A percentile compares a stretch with the other conserved stretches of the same genome.
These are phyloP conservation scores for Suhomyces sp. DNA, from an alignment of 805 yeast genomes.

Conservation along the genomic window DNA sequence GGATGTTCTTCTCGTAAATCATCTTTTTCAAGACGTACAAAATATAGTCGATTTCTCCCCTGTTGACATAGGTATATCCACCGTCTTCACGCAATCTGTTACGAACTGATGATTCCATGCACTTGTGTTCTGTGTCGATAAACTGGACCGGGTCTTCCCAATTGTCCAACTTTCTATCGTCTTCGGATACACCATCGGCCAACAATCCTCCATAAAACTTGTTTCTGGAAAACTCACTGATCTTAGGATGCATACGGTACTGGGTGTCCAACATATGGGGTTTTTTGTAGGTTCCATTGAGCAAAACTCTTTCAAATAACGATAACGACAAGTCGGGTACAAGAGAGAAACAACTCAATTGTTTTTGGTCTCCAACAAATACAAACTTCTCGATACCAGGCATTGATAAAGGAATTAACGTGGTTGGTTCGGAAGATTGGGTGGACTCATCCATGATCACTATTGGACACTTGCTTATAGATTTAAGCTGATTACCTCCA, in stretches of 20 bases:
- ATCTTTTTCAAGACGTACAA: slow-evolving; percentile 47
- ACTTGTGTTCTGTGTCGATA: slow-evolving; percentile 54
- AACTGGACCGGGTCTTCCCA: slow-evolving; percentile 54
- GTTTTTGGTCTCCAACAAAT: slow-evolving; percentile 75
- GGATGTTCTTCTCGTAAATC: slow-evolving; percentile 52
- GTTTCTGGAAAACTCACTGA: slow-evolving; percentile 56
- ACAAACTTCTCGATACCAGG: slow-evolving; percentile 64
- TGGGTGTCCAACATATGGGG: slow-evolving; percentile 71
- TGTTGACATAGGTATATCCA: slow-evolving; percentile 60
- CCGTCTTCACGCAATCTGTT: slow-evolving; percentile 44
- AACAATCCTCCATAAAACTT: slow-evolving; percentile 49
- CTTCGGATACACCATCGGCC: slow-evolving; percentile 57
- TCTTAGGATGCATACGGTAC: slow-evolving; percentile 65
- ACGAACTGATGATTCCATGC: slow-evolving; percentile 48
- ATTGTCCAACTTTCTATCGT: slow-evolving; percentile 44
- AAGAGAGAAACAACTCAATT: slow-evolving; percentile 67
- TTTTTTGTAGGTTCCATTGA: slow-evolving; percentile 55
- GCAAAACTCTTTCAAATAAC: slow-evolving; percentile 62
- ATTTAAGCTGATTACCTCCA: slow-evolving; percentile 62
- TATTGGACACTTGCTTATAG: slow-evolving; percentile 54
- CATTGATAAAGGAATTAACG: slow-evolving; percentile 68
- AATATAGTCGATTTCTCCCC: slow-evolving; percentile 50
- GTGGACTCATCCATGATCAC: slow-evolving; percentile 80
- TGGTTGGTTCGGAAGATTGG: slow-evolving; percentile 70
- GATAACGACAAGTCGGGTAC: slow-evolving; percentile 66